Conservation (phyloP, 2,329 filamentous ascomycete genomes). For the Ascochyta rabiei region DNA sequence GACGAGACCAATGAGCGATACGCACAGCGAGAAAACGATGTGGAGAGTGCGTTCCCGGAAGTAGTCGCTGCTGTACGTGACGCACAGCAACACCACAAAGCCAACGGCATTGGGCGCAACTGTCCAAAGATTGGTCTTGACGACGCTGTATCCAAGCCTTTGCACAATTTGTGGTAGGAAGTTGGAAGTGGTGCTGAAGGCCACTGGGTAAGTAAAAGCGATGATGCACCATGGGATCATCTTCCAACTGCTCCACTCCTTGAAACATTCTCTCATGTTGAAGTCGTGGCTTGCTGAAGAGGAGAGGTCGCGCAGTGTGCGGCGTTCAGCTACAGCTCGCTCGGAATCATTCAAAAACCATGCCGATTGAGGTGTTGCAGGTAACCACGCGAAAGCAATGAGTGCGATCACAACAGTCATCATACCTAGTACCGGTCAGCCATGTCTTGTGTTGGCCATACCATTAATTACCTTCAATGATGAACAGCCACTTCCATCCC, state of each 20-base stretch:
- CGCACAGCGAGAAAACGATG: conserved; percentile 48
- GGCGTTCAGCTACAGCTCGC: conserved; percentile 49
- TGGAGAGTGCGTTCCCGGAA: conserved; percentile 56
- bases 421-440: conserved; percentile 10
- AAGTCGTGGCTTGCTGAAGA: conserved; percentile 48
- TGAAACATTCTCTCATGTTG: conserved; percentile 51
- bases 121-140: conserved; percentile 58
- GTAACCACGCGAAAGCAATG: conserved; percentile 45
- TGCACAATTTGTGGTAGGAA: conserved; percentile 58
- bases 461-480: conserved; percentile 46
- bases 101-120: conserved; percentile 58
- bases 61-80: conserved; percentile 54
- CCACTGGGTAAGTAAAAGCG: conserved; percentile 56
- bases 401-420: conserved; percentile 44
- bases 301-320: conserved; percentile 56
- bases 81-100: conserved; percentile 53
- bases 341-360: conserved; percentile 50
- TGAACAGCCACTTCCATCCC: conserved; percentile 55
- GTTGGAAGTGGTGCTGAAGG: conserved; percentile 54
- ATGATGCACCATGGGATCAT: conserved; percentile 55
- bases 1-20: conserved; percentile 54
- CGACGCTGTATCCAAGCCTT: conserved; percentile 51
- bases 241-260: conserved; percentile 51
- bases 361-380: conserved; percentile 40
- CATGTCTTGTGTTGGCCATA: too few species aligned